phyloP scores from a whole-genome alignment of 2,329 filamentous ascomycete genomes.

The Cryphonectria naterciae region DNA sequence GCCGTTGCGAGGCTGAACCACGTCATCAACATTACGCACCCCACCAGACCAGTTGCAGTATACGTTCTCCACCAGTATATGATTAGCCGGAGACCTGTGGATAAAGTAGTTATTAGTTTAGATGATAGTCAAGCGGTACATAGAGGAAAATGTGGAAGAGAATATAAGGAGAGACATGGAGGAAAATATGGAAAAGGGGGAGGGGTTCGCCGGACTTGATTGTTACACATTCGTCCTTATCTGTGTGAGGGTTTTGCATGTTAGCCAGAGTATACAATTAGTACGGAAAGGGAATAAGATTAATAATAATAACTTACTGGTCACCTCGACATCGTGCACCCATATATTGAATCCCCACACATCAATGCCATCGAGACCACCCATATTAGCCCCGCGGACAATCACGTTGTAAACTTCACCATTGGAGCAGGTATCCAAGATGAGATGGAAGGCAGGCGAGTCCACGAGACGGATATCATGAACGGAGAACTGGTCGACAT shows the following conservation, averaged over 20 bases:
- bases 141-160: no score
- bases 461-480: conserved; percentile 54
- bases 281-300: no score
- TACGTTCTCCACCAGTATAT: conserved; percentile 58
- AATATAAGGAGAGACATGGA: no score
- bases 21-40: conserved; percentile 53
- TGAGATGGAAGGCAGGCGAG: conserved; percentile 49
- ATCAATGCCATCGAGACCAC: conserved; percentile 59
- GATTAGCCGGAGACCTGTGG: conserved; percentile 34
- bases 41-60: conserved; percentile 59
- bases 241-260: neutral
- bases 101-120: no score
- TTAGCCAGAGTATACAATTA: no score
- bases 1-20: conserved; percentile 41
- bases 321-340: conserved; percentile 61
- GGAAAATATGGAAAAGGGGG: no score
- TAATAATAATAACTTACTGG: conserved; percentile 37
- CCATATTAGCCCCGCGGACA: conserved; percentile 50
- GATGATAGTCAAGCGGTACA: no score
- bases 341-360: conserved; percentile 58
- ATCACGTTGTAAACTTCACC: conserved; percentile 56
- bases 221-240: conserved; percentile 64
- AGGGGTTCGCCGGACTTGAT: conserved; percentile 40
- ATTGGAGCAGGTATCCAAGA: conserved; percentile 49
- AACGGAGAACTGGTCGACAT: conserved; percentile 49